Evolutionary conservation across 345 rosid genomes (phyloP).

Genomic region (Citrus hindsii): DNA sequence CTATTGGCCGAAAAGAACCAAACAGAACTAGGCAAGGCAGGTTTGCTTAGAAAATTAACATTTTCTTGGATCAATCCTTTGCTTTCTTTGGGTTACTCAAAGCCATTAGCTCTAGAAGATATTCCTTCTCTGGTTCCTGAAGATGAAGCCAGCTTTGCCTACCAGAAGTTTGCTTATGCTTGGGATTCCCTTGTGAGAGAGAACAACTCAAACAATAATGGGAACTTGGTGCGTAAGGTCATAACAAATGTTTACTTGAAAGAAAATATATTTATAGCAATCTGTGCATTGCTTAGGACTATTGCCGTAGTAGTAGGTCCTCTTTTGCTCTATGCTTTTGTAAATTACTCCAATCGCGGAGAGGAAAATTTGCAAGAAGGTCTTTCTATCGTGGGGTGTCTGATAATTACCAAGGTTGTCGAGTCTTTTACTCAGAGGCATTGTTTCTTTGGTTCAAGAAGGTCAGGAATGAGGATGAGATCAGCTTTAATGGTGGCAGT

Average conservation of each 20-base stretch:
- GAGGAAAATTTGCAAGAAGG: conserved; percentile 40
- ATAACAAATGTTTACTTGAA: conserved; percentile 43
- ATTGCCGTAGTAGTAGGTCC: conserved; percentile 52
- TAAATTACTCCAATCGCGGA: conserved; percentile 42
- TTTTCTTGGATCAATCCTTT: conserved; percentile 73
- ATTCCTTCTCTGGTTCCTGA: conserved; percentile 50
- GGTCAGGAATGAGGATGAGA: conserved; percentile 77
- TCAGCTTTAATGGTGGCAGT: conserved; percentile 73
- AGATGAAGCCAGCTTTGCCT: conserved; percentile 56
- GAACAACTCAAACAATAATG: conserved; percentile 14
- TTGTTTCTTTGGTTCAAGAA: conserved; percentile 59
- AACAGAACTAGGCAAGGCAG: conserved; percentile 35
- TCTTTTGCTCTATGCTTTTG: conserved; percentile 59
- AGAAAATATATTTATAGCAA: conserved; percentile 47
- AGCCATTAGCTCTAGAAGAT: conserved; percentile 52
- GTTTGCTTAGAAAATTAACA: conserved; percentile 43
- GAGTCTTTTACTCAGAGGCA: conserved; percentile 80
- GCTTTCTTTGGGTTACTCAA: conserved; percentile 52
- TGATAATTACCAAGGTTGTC: conserved; percentile 44
- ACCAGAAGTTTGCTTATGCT: conserved; percentile 47
- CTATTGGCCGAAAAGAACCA: conserved; percentile 26
- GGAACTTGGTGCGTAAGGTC: conserved; percentile 49
- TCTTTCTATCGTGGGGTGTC: conserved; percentile 45
- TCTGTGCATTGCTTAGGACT: conserved; percentile 50
- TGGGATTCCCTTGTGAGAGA: conserved; percentile 40